These are phyloP conservation scores for Miscanthus lutarioriparius DNA, from an alignment of 176 grass and related monocot species.

Conservation along the genomic window DNA sequence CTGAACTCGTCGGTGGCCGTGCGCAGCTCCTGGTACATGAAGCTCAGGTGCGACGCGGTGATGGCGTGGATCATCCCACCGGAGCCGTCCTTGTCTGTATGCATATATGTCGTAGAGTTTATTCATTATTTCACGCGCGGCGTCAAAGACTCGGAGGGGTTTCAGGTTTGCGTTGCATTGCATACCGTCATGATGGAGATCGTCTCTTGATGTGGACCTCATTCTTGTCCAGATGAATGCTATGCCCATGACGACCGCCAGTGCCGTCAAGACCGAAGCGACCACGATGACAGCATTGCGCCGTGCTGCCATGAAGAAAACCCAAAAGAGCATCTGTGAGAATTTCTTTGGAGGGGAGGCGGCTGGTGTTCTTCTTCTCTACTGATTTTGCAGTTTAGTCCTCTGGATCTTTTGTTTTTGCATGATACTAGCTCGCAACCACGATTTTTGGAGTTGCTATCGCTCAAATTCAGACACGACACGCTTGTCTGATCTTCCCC, in stretches of 20 bases:
- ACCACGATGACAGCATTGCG: constrained; percentile 42
- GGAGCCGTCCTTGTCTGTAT: not conserved
- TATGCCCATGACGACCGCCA: constrained; percentile 39
- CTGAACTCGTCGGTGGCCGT: constrained; percentile 64
- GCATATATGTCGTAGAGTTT: too few species aligned
- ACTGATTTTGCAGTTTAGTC: not conserved
- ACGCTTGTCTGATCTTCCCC: not conserved
- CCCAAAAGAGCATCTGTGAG: not conserved
- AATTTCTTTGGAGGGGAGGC: not conserved
- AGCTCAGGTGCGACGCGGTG: constrained; percentile 55
- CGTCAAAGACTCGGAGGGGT: not conserved
- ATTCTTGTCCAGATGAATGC: constrained; percentile 51
- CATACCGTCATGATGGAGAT: constrained; percentile 51
- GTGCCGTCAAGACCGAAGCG: constrained; percentile 24
- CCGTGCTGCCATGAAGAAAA: constrained; percentile 46
- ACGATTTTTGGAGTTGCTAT: constrained; percentile 12
- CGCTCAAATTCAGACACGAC: constrained; percentile 31
- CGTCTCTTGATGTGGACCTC: constrained; percentile 28
- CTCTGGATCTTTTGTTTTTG: not conserved
- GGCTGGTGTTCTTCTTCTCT: too few species aligned
- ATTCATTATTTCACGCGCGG: not conserved
- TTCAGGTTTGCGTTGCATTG: not conserved
- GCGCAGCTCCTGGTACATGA: constrained; percentile 65
- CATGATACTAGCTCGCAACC: not conserved
- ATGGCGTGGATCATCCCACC: constrained; percentile 61